Evolutionary conservation across 2,329 filamentous ascomycete species (phyloP).

Genomic region (Didymella pinodella): DNA sequence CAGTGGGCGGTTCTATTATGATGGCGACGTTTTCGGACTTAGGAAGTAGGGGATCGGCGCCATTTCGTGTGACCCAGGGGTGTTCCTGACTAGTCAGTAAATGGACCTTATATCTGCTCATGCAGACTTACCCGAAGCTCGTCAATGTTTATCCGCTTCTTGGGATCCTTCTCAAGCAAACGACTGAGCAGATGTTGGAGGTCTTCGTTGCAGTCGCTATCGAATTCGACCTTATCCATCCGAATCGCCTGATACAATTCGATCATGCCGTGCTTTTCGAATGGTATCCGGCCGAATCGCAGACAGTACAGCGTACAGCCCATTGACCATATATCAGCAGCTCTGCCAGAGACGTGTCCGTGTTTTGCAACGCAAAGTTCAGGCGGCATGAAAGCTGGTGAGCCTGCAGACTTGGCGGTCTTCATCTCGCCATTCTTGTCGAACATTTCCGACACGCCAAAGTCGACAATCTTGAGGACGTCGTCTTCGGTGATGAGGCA

Average conservation of each 20-base stretch:
- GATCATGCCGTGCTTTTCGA: conserved; percentile 78
- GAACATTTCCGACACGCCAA: conserved; percentile 99
- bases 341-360: conserved; percentile 84
- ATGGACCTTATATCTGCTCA: too few species aligned
- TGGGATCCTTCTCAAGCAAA: conserved; percentile 84
- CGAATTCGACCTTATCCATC: conserved; percentile 69
- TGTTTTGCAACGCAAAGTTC: conserved; percentile 89
- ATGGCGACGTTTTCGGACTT: conserved; percentile 86
- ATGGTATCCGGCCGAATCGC: conserved; percentile 86
- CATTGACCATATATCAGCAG: conserved; percentile 98
- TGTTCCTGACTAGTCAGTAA: conserved; percentile 75
- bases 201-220: conserved; percentile 68
- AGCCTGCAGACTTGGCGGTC: conserved; percentile 91
- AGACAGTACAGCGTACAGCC: conserved; percentile 93
- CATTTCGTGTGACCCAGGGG: conserved; percentile 87
- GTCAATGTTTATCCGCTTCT: conserved; percentile 81
- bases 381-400: conserved; percentile 91
- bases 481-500: conserved; percentile 88
- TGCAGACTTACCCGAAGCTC: conserved; percentile 73
- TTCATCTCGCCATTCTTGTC: conserved; percentile 87
- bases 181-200: conserved; percentile 77
- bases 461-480: conserved; percentile 96
- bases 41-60: conserved; percentile 78
- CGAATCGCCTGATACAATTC: conserved; percentile 92
- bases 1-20: conserved; percentile 82